Conservation (phyloP, 2,329 filamentous ascomycete genomes). For the Atkinsonella hypoxylon region DNA sequence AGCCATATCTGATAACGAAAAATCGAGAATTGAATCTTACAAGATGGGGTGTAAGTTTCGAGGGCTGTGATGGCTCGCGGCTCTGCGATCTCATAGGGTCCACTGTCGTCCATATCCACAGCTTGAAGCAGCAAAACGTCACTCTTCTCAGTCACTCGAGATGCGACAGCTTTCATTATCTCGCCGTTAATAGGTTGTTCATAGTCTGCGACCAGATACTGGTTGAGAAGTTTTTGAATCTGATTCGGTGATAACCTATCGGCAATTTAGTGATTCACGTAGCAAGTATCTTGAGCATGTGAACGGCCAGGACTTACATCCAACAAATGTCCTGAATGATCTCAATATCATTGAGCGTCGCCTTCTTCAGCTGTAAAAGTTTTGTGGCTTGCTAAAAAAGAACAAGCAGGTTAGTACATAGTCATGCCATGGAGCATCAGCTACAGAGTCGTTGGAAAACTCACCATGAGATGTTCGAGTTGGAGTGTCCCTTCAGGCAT, state of each 20-base stretch:
- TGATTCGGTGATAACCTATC: constrained; percentile 88
- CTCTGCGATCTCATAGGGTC: constrained; percentile 96
- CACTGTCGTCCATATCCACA: constrained; percentile 98
- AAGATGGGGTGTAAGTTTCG: constrained; percentile 96
- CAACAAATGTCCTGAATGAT: constrained; percentile 99
- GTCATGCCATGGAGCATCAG: constrained; percentile 15
- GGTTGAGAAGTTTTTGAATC: constrained; percentile 96
- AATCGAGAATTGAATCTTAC: constrained; percentile 40
- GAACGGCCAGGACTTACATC: constrained; percentile 59
- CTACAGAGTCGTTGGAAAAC: not conserved
- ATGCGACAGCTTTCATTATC: constrained; percentile 99
- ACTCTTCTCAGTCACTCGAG: constrained; percentile 93
- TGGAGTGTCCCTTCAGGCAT: constrained; percentile 98
- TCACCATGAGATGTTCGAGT: constrained; percentile 92
- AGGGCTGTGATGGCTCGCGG: constrained; percentile 89
- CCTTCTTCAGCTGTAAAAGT: constrained; percentile 95
- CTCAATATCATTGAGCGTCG: constrained; percentile 96
- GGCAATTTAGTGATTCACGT: not conserved
- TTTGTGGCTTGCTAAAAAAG: constrained; percentile 70
- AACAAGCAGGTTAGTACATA: constrained; percentile 25
- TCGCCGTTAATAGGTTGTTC: constrained; percentile 99
- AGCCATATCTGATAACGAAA: not conserved
- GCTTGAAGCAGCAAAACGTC: constrained; percentile 87
- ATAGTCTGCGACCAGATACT: constrained; percentile 97
- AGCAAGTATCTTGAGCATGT: not conserved